These are phyloP conservation scores for Ambrosia hybrid DNA, from an alignment of 140 eudicot genomes.

Conservation along the genomic window DNA sequence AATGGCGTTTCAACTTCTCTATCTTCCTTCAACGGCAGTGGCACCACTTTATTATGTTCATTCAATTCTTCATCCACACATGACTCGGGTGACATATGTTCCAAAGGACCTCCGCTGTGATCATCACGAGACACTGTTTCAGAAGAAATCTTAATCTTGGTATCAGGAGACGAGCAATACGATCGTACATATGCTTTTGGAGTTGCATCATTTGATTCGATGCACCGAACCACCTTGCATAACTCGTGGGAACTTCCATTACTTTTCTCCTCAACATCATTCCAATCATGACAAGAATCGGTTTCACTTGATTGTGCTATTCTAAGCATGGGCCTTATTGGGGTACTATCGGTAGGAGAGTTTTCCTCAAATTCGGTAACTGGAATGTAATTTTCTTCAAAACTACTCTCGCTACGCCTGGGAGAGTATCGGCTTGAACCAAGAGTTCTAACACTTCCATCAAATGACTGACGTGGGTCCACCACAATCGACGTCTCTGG, in stretches of 20 bases:
- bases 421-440: slow-evolving; percentile 52
- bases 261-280: slow-evolving; percentile 54
- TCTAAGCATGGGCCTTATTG: slow-evolving; percentile 46
- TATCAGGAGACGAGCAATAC: slow-evolving; percentile 29
- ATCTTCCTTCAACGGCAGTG: slow-evolving; percentile 27
- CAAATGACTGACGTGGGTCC: slow-evolving; percentile 44
- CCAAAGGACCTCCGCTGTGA: slow-evolving; percentile 20
- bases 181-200: slow-evolving; percentile 25
- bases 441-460: slow-evolving; percentile 39
- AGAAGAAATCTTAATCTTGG: slow-evolving; percentile 27
- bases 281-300: slow-evolving; percentile 50
- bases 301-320: slow-evolving; percentile 46
- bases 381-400: slow-evolving; percentile 50
- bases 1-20: slow-evolving; percentile 1
- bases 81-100: slow-evolving; percentile 25
- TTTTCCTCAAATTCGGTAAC: slow-evolving; percentile 55
- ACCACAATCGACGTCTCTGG: slow-evolving; percentile 34
- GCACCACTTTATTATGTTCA: slow-evolving; percentile 11
- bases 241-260: slow-evolving; percentile 46
- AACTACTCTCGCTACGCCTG: slow-evolving; percentile 54
- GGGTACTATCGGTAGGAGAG: slow-evolving; percentile 33
- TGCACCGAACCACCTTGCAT: slow-evolving; percentile 77
- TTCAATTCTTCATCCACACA: slow-evolving; percentile 27
- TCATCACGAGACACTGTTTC: slow-evolving; percentile 24
- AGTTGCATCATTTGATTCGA: slow-evolving; percentile 47